These are phyloP conservation scores for Miscanthus lutarioriparius DNA, from an alignment of 176 grass and related monocot species.

Conservation along the genomic window DNA sequence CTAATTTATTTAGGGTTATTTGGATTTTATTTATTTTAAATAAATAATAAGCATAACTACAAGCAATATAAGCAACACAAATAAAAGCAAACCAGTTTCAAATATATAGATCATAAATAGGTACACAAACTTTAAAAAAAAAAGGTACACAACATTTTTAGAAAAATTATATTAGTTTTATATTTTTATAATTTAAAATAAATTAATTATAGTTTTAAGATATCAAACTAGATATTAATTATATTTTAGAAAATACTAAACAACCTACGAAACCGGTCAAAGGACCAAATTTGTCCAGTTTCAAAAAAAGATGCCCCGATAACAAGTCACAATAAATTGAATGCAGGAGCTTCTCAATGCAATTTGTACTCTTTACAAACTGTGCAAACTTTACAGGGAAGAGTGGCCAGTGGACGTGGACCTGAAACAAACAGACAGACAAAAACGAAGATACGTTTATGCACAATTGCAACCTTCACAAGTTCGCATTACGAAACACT, in stretches of 20 bases:
- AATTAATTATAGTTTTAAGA: not conserved
- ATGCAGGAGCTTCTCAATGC: not conserved
- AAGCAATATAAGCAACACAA: too few relatives aligned
- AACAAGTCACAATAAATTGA: not conserved
- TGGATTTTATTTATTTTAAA: too few relatives aligned
- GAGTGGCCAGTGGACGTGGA: not conserved
- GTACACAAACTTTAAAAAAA: too few relatives aligned
- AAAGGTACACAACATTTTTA: not conserved
- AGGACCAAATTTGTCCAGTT: too few relatives aligned
- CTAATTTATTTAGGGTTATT: too few relatives aligned
- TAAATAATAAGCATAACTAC: too few relatives aligned
- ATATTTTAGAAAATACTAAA: not conserved
- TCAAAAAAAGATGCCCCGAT: not conserved
- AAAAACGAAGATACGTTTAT: not conserved
- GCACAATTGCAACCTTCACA: not conserved
- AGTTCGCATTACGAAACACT: not conserved
- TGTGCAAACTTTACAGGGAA: not conserved
- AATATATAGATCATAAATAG: too few relatives aligned
- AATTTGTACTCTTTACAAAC: constrained; percentile 8
- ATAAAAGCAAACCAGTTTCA: too few relatives aligned
- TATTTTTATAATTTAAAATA: not conserved
- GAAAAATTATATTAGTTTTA: not conserved
- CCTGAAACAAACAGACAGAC: not conserved
- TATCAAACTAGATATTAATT: not conserved
- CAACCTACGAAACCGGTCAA: not conserved